A percentile compares a stretch with the other conserved stretches of the same genome.
Evolutionary conservation across 2,329 filamentous ascomycete species (phyloP).

Genomic region (Aspergillus oerlinghausenensis): DNA sequence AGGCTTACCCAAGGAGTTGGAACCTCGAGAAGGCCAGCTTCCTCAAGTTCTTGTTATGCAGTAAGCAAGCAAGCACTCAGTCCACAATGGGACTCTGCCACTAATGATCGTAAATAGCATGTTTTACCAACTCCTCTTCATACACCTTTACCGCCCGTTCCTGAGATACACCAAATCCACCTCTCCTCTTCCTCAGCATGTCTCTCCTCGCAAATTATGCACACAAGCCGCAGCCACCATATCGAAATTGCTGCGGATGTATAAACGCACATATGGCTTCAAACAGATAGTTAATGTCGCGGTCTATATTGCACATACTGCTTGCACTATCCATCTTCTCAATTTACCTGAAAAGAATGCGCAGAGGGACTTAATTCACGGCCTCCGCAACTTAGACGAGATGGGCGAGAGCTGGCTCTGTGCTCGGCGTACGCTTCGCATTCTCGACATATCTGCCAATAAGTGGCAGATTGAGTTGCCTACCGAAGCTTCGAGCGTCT

Average conservation of each 20-base stretch:
- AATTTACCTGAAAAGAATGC: slow-evolving; percentile 92
- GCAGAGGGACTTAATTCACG: slow-evolving; percentile 81
- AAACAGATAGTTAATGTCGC: slow-evolving; percentile 95
- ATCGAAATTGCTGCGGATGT: slow-evolving; percentile 88
- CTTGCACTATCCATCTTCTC: slow-evolving; percentile 89
- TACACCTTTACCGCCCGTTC: slow-evolving; percentile 92
- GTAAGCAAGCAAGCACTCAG: slow-evolving; percentile 52
- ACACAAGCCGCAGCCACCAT: slow-evolving; percentile 84
- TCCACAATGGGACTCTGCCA: neutral
- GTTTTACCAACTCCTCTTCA: slow-evolving; percentile 95
- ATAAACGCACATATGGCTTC: slow-evolving; percentile 86
- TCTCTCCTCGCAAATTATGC: slow-evolving; percentile 86
- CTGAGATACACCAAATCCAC: slow-evolving; percentile 79
- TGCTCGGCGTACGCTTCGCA: slow-evolving; percentile 76
- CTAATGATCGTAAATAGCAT: slow-evolving; percentile 57
- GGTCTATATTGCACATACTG: slow-evolving; percentile 91
- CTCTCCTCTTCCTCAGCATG: slow-evolving; percentile 78
- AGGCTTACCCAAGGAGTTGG: slow-evolving; percentile 77
- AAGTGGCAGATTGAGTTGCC: slow-evolving; percentile 88
- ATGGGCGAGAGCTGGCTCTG: slow-evolving; percentile 94
- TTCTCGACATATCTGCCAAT: slow-evolving; percentile 76
- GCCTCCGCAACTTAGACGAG: slow-evolving; percentile 86
- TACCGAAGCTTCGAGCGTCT: slow-evolving; percentile 70
- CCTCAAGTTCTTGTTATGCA: slow-evolving; percentile 81
- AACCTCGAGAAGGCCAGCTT: slow-evolving; percentile 82